A percentile compares a stretch with the other conserved stretches of the same genome.
phyloP scores from a whole-genome alignment of 805 yeast species.

The Saccharomycopsis sp. region DNA sequence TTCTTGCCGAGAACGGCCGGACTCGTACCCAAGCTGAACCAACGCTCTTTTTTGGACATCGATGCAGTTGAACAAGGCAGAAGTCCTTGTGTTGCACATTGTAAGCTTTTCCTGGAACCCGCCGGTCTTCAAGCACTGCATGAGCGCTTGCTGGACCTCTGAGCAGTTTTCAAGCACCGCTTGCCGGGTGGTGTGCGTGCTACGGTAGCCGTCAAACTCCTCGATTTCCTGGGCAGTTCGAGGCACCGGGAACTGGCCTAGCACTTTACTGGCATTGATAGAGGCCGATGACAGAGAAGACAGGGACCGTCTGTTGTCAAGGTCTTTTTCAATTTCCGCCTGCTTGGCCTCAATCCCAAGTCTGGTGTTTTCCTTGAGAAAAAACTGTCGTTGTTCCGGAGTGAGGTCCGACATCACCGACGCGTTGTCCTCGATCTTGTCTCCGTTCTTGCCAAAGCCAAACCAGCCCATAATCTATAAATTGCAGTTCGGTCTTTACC shows the following conservation, averaged over 20 bases:
- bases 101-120: conserved; percentile 15
- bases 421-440: conserved; percentile 12
- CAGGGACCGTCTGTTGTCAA: too few species aligned
- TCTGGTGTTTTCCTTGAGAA: conserved; percentile 12
- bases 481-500: too few species aligned
- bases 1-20: conserved; percentile 18
- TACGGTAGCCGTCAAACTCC: conserved; percentile 14
- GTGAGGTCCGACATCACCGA: conserved; percentile 12
- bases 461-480: too few species aligned
- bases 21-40: conserved; percentile 10
- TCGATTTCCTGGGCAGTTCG: conserved; percentile 4
- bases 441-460: too few species aligned
- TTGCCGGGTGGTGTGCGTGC: conserved; percentile 2
- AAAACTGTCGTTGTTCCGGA: conserved; percentile 13
- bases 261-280: neutral
- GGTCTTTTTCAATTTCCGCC: conserved; percentile 9
- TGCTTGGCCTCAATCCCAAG: conserved; percentile 16
- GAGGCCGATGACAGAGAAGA: too few species aligned
- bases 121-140: conserved; percentile 18
- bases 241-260: neutral
- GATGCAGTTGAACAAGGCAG: conserved; percentile 17
- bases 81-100: conserved; percentile 17
- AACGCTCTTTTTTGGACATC: conserved; percentile 17
- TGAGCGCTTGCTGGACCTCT: conserved; percentile 15
- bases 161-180: conserved; percentile 20